Conservation (phyloP, 2,329 filamentous ascomycete genomes). For the Hyphodiscus sp. region DNA sequence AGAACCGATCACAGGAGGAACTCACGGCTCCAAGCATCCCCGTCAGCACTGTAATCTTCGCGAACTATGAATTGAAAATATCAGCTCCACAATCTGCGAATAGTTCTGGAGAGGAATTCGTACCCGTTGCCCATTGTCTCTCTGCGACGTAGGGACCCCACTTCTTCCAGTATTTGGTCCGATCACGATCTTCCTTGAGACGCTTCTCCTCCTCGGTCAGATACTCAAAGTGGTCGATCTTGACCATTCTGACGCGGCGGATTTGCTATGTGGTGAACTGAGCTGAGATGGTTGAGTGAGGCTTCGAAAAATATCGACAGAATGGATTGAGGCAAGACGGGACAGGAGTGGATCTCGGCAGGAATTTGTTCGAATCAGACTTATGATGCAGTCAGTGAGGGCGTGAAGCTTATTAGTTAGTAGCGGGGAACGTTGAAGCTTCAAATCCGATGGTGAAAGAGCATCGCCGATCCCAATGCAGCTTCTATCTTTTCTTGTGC, state of each 20-base stretch:
- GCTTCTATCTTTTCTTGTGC: neutral
- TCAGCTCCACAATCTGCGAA: slow-evolving; percentile 4
- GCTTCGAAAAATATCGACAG: neutral
- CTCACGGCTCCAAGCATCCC: slow-evolving; percentile 94
- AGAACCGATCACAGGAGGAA: slow-evolving; percentile 22
- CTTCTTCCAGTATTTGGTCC: slow-evolving; percentile 93
- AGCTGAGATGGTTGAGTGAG: neutral
- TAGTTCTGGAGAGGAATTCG: neutral
- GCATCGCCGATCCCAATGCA: neutral
- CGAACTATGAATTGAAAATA: slow-evolving; percentile 50
- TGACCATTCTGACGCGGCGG: slow-evolving; percentile 59
- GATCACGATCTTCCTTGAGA: slow-evolving; percentile 76
- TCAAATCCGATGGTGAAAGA: neutral
- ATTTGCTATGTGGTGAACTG: neutral
- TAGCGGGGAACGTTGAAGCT: neutral
- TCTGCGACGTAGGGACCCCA: slow-evolving; percentile 94
- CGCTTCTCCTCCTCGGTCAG: slow-evolving; percentile 87
- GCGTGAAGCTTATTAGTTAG: neutral
- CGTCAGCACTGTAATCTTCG: slow-evolving; percentile 85
- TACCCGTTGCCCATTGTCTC: slow-evolving; percentile 92
- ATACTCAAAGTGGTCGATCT: slow-evolving; percentile 82
- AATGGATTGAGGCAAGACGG: neutral
- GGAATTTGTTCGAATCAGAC: neutral
- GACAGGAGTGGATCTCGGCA: neutral
- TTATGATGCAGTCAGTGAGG: neutral